Evolutionary conservation across 768 basidiomycete genomes (phyloP).

Genomic region (Boletellus ananas): DNA sequence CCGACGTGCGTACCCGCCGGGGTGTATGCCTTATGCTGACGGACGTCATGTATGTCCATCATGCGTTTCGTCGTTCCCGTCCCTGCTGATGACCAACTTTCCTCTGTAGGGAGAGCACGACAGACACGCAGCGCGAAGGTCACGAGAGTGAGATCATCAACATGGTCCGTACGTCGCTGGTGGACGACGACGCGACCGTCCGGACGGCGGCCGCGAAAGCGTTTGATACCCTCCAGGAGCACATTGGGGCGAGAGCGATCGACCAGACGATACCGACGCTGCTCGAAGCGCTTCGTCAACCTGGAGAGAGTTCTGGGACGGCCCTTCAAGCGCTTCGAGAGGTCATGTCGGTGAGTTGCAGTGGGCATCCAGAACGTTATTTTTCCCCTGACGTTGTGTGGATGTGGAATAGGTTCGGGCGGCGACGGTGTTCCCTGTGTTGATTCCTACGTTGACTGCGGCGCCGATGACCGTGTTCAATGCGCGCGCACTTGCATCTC

Average conservation of each 20-base stretch:
- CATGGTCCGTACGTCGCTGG: slow-evolving; percentile 79
- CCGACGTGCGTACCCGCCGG: slow-evolving; percentile 63
- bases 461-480: slow-evolving; percentile 95
- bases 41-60: slow-evolving; percentile 72
- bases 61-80: neutral
- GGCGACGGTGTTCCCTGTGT: slow-evolving; percentile 91
- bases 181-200: slow-evolving; percentile 84
- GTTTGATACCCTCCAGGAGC: slow-evolving; percentile 88
- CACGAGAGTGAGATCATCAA: slow-evolving; percentile 87
- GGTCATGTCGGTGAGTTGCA: too few relatives aligned
- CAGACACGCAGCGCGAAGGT: slow-evolving; percentile 78
- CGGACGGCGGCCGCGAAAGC: slow-evolving; percentile 85
- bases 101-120: slow-evolving; percentile 66
- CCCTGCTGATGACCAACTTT: slow-evolving; percentile 1
- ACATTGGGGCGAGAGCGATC: slow-evolving; percentile 86
- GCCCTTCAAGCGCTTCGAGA: slow-evolving; percentile 90
- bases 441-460: slow-evolving; percentile 89
- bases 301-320: slow-evolving; percentile 91
- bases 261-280: slow-evolving; percentile 96
- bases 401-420: slow-evolving; percentile 96
- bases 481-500: slow-evolving; percentile 83
- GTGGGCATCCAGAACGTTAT: too few relatives aligned
- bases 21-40: slow-evolving; percentile 86
- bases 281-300: slow-evolving; percentile 87
- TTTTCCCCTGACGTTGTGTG: too few relatives aligned